Percentiles rank a stretch among this genome's conserved stretches.
Conservation (phyloP, 2,329 filamentous ascomycete species). For the Fusarium setosum region DNA sequence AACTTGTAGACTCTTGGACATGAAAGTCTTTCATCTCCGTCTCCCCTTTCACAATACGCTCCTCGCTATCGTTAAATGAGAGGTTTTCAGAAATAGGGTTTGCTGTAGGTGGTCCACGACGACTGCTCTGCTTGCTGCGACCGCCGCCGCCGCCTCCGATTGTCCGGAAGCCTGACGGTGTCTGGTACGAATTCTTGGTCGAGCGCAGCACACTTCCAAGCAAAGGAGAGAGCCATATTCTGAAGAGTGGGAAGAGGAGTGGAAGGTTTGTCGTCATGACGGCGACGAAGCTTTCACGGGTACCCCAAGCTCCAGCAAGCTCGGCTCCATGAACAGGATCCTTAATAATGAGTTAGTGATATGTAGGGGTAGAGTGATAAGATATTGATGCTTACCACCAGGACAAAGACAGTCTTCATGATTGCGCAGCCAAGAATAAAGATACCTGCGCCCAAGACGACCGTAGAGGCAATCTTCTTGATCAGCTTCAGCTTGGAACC, state of each 20-base stretch:
- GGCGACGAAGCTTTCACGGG: slow-evolving; percentile 55
- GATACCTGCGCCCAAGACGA: slow-evolving; percentile 53
- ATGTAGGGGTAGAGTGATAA: fast-evolving
- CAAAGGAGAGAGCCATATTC: slow-evolving; percentile 51
- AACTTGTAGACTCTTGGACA: slow-evolving; percentile 22
- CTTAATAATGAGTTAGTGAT: slow-evolving; percentile 28
- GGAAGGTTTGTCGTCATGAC: slow-evolving; percentile 54
- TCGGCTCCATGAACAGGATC: slow-evolving; percentile 52
- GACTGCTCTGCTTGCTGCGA: slow-evolving; percentile 41
- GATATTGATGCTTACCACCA: slow-evolving; percentile 45
- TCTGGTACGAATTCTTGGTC: slow-evolving; percentile 50
- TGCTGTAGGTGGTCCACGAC: slow-evolving; percentile 45
- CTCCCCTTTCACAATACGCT: slow-evolving; percentile 57
- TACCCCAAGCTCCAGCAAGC: slow-evolving; percentile 52
- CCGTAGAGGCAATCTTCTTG: slow-evolving; percentile 51
- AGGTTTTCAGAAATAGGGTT: slow-evolving; percentile 51
- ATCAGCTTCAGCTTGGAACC: slow-evolving; percentile 45
- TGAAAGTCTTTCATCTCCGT: slow-evolving; percentile 45
- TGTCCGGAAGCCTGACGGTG: slow-evolving; percentile 51
- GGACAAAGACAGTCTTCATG: slow-evolving; percentile 51
- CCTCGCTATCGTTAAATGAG: slow-evolving; percentile 52
- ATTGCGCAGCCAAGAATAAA: slow-evolving; percentile 53
- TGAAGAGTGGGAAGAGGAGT: slow-evolving; percentile 57
- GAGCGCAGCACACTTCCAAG: slow-evolving; percentile 47
- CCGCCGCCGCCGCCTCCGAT: slow-evolving; percentile 52